Base-by-base conservation (phyloP, 2,329 filamentous ascomycete genomes). In the Microcyclospora pomicola region DNA sequence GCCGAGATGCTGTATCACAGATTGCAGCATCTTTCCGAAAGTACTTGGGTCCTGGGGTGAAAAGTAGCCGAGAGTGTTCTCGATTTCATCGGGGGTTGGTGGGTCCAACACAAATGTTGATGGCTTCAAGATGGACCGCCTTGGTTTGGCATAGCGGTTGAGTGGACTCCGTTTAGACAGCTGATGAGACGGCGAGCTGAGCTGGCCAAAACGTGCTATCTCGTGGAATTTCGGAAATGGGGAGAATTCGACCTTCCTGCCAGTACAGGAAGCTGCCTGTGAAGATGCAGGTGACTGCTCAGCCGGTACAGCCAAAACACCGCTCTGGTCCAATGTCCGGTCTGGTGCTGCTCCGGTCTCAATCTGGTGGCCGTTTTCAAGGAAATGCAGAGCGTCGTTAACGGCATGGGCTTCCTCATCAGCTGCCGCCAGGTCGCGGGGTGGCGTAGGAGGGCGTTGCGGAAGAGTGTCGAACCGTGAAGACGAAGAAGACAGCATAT, bases 61-160 rank as follows among this genome's bases (percentile, higher is more conserved):
- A 59, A 60, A 49, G 49, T 54, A 52, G 44, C 51, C 57, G 55
- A 58, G 46, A 58, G 44, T 60, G 58, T 50, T 68, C 59, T 53
- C 44, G 45, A 60, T 32, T 49, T 57, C 35, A 52, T 61, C 42
- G 33, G 53, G 56, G 44, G 43, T 63, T 47, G 41, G 58, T 44
- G 49, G 62, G 47, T 37, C 53, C 46, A 42, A 53, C 12, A 31
- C 30, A 15, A 5, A 31, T 59, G 63, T 54, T 59, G 68, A 72
- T 15, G 76, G 70, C 58, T 98, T 98, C 42, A 98, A 70, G 37
- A 98, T 98, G 3, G 77, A 80, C 50, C 78, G 80, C n/a, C 70
- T 56, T 5, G 75, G 72, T 45, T 67, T 72, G 33, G 62, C 66
- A 45, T 72, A 65, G 43, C 67, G 67, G 31, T 63, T 63, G 39